Evolutionary conservation across 768 basidiomycete genomes (phyloP).

Genomic region (Russula earlei): DNA sequence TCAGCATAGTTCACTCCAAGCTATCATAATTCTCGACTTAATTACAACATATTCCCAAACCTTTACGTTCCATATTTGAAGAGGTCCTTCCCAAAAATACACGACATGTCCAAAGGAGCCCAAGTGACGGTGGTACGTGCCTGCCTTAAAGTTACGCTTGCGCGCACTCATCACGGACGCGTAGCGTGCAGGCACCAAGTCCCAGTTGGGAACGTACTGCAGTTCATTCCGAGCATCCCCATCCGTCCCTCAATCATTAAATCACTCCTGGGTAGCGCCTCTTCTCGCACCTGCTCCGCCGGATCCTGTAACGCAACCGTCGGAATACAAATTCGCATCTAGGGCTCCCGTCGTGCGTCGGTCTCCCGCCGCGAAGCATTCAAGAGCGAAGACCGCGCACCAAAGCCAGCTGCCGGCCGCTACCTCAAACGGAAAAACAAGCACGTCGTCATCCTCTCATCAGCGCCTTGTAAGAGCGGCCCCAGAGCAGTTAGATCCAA

Average conservation of each 20-base stretch:
- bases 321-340: constrained; percentile 9
- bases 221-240: constrained; percentile 2
- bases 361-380: background rate
- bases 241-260: background rate
- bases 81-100: background rate
- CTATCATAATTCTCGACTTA: background rate
- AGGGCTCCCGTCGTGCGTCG: constrained; percentile 8
- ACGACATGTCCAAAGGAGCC: background rate
- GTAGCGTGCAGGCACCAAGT: background rate
- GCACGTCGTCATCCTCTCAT: background rate
- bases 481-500: background rate
- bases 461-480: background rate
- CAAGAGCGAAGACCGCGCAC: background rate
- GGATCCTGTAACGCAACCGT: background rate
- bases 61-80: background rate
- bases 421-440: background rate
- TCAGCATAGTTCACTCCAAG: background rate
- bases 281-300: background rate
- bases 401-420: too few species aligned
- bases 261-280: constrained; percentile 7
- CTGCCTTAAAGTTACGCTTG: too few species aligned
- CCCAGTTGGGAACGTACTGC: background rate
- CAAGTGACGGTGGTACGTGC: background rate
- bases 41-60: too few species aligned
- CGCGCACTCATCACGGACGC: background rate